phyloP scores from a whole-genome alignment of 208 protist species.

The Phytomonas francai region DNA sequence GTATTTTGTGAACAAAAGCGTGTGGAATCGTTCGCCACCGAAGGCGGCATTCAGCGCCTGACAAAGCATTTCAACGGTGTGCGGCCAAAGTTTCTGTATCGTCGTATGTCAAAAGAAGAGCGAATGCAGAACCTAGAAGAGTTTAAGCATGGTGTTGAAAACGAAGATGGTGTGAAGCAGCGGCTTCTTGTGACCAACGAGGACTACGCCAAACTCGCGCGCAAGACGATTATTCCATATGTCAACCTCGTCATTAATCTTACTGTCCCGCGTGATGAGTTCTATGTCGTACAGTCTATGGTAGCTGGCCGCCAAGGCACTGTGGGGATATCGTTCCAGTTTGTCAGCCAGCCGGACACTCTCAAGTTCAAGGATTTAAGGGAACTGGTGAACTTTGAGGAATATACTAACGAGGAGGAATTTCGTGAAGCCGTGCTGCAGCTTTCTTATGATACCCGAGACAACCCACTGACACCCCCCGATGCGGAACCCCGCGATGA shows the following conservation, averaged over 20 bases:
- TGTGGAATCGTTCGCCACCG: constrained; percentile 70
- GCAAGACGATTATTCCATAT: constrained; percentile 82
- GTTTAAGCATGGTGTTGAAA: constrained; percentile 81
- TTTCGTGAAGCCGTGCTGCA: constrained; percentile 58
- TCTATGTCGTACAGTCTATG: constrained; percentile 79
- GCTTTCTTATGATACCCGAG: constrained; percentile 76
- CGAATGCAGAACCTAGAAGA: constrained; percentile 61
- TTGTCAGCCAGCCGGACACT: constrained; percentile 23
- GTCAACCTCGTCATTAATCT: constrained; percentile 90
- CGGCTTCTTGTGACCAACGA: constrained; percentile 87
- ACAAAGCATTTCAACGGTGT: constrained; percentile 74
- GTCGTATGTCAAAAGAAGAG: constrained; percentile 63
- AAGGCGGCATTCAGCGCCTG: constrained; percentile 27
- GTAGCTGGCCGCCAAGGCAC: constrained; percentile 74
- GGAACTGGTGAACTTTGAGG: constrained; percentile 57
- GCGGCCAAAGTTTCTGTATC: constrained; percentile 72
- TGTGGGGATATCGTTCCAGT: constrained; percentile 76
- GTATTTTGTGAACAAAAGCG: constrained; percentile 83
- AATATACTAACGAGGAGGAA: constrained; percentile 52
- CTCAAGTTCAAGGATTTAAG: constrained; percentile 33
- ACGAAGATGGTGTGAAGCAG: constrained; percentile 72
- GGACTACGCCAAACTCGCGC: constrained; percentile 87
- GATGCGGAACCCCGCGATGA: constrained; percentile 71
- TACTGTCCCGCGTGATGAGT: constrained; percentile 76
- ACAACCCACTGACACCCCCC: constrained; percentile 49